Conservation (phyloP, 306 rosid species). For the Glycyrrhiza uralensis region DNA sequence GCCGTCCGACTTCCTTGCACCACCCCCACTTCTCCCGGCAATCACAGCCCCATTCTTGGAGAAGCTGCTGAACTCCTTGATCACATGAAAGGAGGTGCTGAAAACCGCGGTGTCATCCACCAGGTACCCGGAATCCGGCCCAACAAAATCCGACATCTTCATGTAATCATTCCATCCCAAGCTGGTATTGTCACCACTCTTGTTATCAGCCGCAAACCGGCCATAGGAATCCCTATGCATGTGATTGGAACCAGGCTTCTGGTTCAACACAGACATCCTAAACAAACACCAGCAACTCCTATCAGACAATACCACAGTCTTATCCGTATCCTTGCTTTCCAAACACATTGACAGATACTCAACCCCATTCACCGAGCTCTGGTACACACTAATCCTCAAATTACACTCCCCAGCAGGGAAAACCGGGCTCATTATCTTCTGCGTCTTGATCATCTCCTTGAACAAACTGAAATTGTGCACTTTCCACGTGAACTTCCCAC, state of each 20-base stretch:
- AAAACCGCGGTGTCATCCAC: conserved; percentile 83
- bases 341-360: conserved; percentile 97
- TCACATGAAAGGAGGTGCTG: conserved; percentile 94
- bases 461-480: conserved; percentile 91
- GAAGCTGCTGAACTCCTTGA: conserved; percentile 87
- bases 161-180: conserved; percentile 99
- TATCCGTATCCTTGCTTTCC: conserved; percentile 97
- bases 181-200: conserved; percentile 97
- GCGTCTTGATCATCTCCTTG: conserved; percentile 90
- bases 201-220: conserved; percentile 93
- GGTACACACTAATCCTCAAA: conserved; percentile 96
- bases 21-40: conserved; percentile 71
- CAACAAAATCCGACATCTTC: conserved; percentile 93
- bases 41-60: conserved; percentile 79
- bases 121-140: conserved; percentile 75
- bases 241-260: conserved; percentile 87
- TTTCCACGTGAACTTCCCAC: conserved; percentile 99
- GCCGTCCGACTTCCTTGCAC: conserved; percentile 88
- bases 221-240: conserved; percentile 98
- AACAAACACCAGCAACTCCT: conserved; percentile 99
- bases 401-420: conserved; percentile 99
- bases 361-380: conserved; percentile 86
- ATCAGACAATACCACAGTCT: conserved; percentile 75
- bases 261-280: conserved; percentile 93
- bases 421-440: conserved; percentile 98